A percentile compares a stretch with the other conserved stretches of the same genome.
Evolutionary conservation across 2,329 filamentous ascomycete species (phyloP).

Genomic region (Meredithiella fracta): DNA sequence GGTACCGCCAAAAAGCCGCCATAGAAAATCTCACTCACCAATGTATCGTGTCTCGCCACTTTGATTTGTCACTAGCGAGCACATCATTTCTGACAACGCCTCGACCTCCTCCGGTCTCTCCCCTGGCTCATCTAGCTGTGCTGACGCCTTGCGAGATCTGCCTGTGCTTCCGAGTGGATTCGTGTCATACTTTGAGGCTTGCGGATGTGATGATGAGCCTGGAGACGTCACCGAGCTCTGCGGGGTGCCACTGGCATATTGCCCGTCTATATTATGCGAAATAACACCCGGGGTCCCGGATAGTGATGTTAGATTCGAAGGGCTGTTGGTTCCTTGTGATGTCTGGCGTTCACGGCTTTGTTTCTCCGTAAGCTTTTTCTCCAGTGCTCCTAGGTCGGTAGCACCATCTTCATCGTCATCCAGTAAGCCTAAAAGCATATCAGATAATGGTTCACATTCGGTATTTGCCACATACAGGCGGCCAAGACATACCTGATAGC

Average conservation of each 20-base stretch:
- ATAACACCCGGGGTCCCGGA: constrained; percentile 26
- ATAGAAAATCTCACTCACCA: constrained; percentile 37
- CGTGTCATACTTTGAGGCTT: constrained; percentile 16
- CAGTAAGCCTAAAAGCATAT: constrained; percentile 42
- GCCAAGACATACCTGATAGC: constrained; percentile 45
- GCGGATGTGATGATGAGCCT: constrained; percentile 21
- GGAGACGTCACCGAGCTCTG: constrained; percentile 40
- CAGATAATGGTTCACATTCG: neutral
- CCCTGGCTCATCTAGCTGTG: constrained; percentile 20
- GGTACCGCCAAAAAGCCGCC: neutral
- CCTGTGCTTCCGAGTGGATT: constrained; percentile 16
- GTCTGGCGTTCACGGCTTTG: constrained; percentile 22
- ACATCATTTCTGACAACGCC: constrained; percentile 94
- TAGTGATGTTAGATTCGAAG: constrained; percentile 36
- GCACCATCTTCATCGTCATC: constrained; percentile 61
- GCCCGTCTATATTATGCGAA: constrained; percentile 22
- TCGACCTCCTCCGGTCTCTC: constrained; percentile 53
- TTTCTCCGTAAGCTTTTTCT: constrained; percentile 54
- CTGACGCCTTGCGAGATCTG: constrained; percentile 19
- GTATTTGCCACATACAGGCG: neutral
- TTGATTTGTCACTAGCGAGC: constrained; percentile 87
- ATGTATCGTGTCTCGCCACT: constrained; percentile 92
- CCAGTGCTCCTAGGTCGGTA: constrained; percentile 74
- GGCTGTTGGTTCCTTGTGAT: constrained; percentile 29
- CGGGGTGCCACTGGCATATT: constrained; percentile 27